These are phyloP conservation scores for Rosa lucieae DNA, from an alignment of 306 rosid species.

Conservation along the genomic window DNA sequence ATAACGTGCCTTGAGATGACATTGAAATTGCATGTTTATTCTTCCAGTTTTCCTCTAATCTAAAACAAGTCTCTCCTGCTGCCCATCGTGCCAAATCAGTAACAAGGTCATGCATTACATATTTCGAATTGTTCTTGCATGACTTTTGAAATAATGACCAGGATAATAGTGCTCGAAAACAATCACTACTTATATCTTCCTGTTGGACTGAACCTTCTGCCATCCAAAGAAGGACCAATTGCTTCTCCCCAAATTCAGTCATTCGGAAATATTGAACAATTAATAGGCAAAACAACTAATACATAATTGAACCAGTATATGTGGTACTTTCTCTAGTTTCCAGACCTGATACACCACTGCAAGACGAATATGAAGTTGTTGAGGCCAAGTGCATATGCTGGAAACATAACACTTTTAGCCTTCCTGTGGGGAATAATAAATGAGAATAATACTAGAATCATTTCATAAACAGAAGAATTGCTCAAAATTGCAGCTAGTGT, in stretches of 20 bases:
- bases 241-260: not conserved
- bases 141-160: conserved; percentile 24
- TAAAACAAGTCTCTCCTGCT: conserved; percentile 9
- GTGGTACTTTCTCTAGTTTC: no score
- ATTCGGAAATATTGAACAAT: conserved; percentile 23
- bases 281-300: conserved; percentile 16
- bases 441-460: no score
- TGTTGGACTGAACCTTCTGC: conserved; percentile 26
- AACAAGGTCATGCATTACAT: conserved; percentile 31
- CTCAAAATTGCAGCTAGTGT: no score
- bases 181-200: conserved; percentile 16
- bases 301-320: no score
- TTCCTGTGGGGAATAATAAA: no score
- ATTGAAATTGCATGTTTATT: no score
- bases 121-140: not conserved
- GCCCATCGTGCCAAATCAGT: conserved; percentile 12
- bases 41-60: not conserved
- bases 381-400: no score
- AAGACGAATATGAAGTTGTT: no score
- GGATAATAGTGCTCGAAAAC: conserved; percentile 10
- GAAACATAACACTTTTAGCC: no score
- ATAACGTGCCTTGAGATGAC: not conserved
- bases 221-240: conserved; percentile 30
- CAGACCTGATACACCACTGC: no score
- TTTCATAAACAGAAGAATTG: no score